Evolutionary conservation across 768 basidiomycete species (phyloP).

Genomic region (Auriscalpium vulgare): DNA sequence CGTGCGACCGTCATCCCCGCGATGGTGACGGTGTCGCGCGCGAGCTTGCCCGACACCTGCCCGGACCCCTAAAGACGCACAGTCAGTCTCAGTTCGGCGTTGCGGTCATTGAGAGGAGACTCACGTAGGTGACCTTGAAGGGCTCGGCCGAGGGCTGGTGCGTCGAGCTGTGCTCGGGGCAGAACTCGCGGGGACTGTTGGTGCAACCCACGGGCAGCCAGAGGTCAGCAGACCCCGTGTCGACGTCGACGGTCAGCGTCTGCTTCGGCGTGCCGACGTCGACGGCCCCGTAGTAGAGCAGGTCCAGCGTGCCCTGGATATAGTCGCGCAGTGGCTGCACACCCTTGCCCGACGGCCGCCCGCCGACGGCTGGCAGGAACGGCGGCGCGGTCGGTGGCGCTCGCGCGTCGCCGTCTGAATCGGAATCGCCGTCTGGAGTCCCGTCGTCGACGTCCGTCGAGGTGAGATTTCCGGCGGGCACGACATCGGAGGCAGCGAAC

Average conservation of each 20-base stretch:
- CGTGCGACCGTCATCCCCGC: slow-evolving; percentile 34
- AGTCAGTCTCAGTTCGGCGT: background rate
- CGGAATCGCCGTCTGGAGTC: background rate
- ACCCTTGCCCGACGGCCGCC: background rate
- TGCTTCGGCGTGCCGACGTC: slow-evolving; percentile 50
- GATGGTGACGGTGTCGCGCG: slow-evolving; percentile 41
- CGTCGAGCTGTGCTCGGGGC: slow-evolving; percentile 32
- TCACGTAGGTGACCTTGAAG: slow-evolving; percentile 41
- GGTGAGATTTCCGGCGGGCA: background rate
- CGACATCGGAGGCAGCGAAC: slow-evolving; percentile 4
- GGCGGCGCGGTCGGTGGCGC: slow-evolving; percentile 11
- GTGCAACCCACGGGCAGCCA: slow-evolving; percentile 42
- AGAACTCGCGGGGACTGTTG: slow-evolving; percentile 27
- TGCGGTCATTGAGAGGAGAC: slow-evolving; percentile 7
- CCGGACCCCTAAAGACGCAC: slow-evolving; percentile 39
- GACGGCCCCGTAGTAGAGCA: slow-evolving; percentile 42
- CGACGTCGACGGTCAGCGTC: slow-evolving; percentile 47
- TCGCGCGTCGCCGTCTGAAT: background rate
- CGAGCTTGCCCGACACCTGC: slow-evolving; percentile 39
- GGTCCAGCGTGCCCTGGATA: slow-evolving; percentile 30
- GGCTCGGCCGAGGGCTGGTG: slow-evolving; percentile 23
- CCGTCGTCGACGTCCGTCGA: background rate
- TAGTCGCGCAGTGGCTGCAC: slow-evolving; percentile 30
- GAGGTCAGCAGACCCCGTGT: slow-evolving; percentile 65
- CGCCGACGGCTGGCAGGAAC: slow-evolving; percentile 14